These are phyloP conservation scores for Heliamphora ciliata DNA, from an alignment of 179 eudicot genomes.

Conservation along the genomic window DNA sequence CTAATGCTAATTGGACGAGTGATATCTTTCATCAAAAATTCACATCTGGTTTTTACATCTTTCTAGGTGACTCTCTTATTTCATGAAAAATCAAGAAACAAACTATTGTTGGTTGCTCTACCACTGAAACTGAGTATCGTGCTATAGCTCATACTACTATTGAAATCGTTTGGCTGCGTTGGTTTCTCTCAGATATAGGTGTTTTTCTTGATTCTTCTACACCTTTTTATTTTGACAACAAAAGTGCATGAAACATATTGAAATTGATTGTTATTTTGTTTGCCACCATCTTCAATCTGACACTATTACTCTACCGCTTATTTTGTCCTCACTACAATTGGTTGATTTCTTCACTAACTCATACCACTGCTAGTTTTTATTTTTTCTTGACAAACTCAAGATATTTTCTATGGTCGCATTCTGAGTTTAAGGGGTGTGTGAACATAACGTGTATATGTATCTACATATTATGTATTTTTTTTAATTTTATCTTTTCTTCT, in stretches of 20 bases:
- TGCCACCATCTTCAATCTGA: neutral
- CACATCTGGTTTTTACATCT: neutral
- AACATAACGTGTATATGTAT: too few species aligned
- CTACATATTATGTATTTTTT: too few species aligned
- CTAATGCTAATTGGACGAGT: neutral
- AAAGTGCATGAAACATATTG: neutral
- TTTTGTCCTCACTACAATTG: neutral
- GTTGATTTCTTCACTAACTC: neutral
- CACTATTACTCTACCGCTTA: neutral
- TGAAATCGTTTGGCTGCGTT: neutral
- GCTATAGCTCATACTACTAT: neutral
- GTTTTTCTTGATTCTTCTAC: neutral
- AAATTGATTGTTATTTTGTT: neutral
- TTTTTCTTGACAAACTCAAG: neutral
- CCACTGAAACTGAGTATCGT: neutral
- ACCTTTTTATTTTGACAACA: neutral
- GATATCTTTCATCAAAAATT: neutral
- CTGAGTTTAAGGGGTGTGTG: neutral
- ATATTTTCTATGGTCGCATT: neutral
- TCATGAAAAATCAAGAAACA: constrained; percentile 6
- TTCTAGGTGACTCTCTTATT: constrained; percentile 14
- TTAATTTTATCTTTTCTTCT: too few species aligned
- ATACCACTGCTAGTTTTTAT: neutral
- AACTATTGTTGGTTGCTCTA: neutral
- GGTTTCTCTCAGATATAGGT: neutral